These are phyloP conservation scores for Monosporascus sp. DNA, from an alignment of 2,329 filamentous ascomycete genomes.

Conservation along the genomic window DNA sequence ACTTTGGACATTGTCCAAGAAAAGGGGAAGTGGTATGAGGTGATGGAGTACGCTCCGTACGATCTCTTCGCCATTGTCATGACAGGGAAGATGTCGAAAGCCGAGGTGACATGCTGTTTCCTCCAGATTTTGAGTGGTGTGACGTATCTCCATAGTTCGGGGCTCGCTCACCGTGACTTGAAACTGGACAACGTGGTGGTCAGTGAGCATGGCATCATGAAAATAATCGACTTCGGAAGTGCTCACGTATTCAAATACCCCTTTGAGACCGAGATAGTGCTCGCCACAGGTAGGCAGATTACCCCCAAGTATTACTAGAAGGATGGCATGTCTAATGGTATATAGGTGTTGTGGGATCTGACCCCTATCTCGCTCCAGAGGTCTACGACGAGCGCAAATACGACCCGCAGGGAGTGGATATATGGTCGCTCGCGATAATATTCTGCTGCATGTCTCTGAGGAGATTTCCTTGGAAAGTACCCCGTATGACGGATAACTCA, in stretches of 20 bases:
- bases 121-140: constrained; percentile 93
- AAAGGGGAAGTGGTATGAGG: constrained; percentile 91
- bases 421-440: constrained; percentile 98
- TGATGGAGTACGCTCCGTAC: constrained; percentile 97
- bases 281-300: constrained; percentile 64
- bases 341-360: constrained; percentile 66
- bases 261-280: constrained; percentile 83
- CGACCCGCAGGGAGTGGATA: constrained; percentile 87
- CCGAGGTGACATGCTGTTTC: constrained; percentile 87
- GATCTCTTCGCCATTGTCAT: constrained; percentile 98
- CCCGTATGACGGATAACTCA: constrained; percentile 84
- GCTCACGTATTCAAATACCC: constrained; percentile 96
- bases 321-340: constrained; percentile 8
- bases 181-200: constrained; percentile 98
- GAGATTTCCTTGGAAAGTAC: constrained; percentile 95
- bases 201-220: constrained; percentile 95
- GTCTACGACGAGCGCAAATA: constrained; percentile 93
- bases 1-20: constrained; percentile 95
- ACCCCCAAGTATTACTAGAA: not conserved
- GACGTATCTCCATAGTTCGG: constrained; percentile 91
- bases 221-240: constrained; percentile 98
- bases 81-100: constrained; percentile 93
- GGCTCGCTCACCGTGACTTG: constrained; percentile 87
- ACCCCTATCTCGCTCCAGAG: constrained; percentile 94
- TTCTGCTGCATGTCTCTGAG: constrained; percentile 98